Percentiles rank a stretch among this genome's conserved stretches.
phyloP scores from a whole-genome alignment of 2,329 filamentous ascomycete genomes.

The Scytalidium sp. region DNA sequence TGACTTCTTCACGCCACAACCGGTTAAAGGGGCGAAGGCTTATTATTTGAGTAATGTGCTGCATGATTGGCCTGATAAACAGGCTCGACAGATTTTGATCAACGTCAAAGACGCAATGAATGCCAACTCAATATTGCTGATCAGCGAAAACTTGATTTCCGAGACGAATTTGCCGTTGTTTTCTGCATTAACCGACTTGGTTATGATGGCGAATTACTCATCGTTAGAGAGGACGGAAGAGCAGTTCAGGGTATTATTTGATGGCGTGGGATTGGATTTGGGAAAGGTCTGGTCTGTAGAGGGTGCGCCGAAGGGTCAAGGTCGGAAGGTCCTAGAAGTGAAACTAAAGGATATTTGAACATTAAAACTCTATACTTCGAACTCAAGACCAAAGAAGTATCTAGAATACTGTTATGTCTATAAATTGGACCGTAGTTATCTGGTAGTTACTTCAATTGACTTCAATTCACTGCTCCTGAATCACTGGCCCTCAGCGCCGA shows the following conservation, averaged over 20 bases:
- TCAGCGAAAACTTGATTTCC: conserved; percentile 40
- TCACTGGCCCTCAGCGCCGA: no score
- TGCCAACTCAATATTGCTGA: conserved; percentile 36
- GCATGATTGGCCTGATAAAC: conserved; percentile 37
- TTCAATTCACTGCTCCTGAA: no score
- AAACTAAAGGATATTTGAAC: not conserved
- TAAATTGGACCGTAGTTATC: no score
- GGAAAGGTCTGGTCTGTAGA: conserved; percentile 3
- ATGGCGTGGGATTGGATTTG: conserved; percentile 8
- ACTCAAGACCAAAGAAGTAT: no score
- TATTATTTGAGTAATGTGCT: conserved; percentile 33
- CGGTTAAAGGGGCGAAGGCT: conserved; percentile 24
- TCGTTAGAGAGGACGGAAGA: conserved; percentile 34
- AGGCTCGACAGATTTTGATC: conserved; percentile 28
- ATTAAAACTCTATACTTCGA: no score
- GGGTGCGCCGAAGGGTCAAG: not conserved
- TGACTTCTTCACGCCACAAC: conserved; percentile 32
- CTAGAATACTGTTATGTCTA: no score
- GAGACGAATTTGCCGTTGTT: conserved; percentile 25
- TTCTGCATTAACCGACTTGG: conserved; percentile 33
- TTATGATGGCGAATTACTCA: conserved; percentile 36
- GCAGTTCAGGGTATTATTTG: conserved; percentile 32
- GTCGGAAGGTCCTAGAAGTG: conserved; percentile 2
- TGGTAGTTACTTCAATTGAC: no score
- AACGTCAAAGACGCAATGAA: conserved; percentile 20